Evolutionary conservation across 495 filamentous ascomycete genomes (phyloP), one percentile per base, ranked within the genome.

Genomic region (Hapsidospora chrysogenum): DNA sequence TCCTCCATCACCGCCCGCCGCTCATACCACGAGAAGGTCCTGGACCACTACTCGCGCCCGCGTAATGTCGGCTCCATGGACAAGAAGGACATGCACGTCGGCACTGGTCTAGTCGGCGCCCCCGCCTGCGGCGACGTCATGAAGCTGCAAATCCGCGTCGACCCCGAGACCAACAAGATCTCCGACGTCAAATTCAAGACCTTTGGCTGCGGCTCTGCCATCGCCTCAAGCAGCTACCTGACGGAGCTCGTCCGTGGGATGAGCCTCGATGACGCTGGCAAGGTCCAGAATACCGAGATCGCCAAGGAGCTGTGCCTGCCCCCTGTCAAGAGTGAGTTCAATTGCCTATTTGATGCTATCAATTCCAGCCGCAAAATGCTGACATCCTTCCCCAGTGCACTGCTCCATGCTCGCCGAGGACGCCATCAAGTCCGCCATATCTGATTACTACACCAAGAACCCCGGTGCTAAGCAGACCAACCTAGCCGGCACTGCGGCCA

Each of bases 361-460:
- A 31, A 8, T 31, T 8, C 15, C 29, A 31, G 14, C 5, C 5
- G 5, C 7, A 31, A 15, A 17, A 5, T 5, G 14, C 33, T 36
- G 26, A 36, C 22, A 25, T 4, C 15, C 16, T n/a, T 15, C 44
- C 20, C 5, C 26, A 84, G 78, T 95, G 19, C 92, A 99, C 60
- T 99, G 92, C 70, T 95, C 86, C 39, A 94, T 99, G 82, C 76
- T 99, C 39, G 92, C 92, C 17, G 92, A 99, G 62, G 87, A 99
- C 54, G 92, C 92, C 40, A 95, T 99, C 72, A 95, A 95, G 61
- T 87, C 84, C n/a, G 92, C 92, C 39, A 95, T 96, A 56, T 79
- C 75, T 36, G 87, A 97, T 57, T 96, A 95, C 67, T 85, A 93
- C 66, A 84, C 75, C 52, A 96, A 96, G 72, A 87, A 83, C 68